Evolutionary conservation across 768 basidiomycete species (phyloP).

Genomic region (Pisolithus albus): DNA sequence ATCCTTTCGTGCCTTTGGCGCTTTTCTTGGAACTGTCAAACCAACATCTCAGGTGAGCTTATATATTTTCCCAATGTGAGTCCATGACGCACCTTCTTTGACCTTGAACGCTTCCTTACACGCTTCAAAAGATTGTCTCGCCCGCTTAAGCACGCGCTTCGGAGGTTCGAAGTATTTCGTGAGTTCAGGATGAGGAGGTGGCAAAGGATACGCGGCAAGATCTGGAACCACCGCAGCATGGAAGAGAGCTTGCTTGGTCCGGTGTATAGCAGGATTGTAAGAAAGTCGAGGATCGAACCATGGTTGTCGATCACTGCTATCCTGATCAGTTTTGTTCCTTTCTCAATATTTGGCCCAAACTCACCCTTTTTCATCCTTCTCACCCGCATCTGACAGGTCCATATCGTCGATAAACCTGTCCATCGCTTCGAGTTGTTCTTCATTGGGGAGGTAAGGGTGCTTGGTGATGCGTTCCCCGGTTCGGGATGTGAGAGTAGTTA

Average conservation of each 20-base stretch:
- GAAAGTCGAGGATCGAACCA: constrained; percentile 79
- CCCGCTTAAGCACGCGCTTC: constrained; percentile 53
- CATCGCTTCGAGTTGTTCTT: constrained; percentile 76
- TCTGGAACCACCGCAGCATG: constrained; percentile 78
- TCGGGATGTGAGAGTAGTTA: constrained; percentile 65
- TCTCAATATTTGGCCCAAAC: constrained; percentile 9
- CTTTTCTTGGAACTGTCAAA: constrained; percentile 55
- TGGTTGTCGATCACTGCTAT: constrained; percentile 46
- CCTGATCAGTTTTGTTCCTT: neutral
- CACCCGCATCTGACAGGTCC: constrained; percentile 76
- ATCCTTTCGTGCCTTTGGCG: constrained; percentile 50
- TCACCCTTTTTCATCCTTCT: constrained; percentile 71
- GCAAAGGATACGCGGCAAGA: constrained; percentile 64
- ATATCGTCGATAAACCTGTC: constrained; percentile 80
- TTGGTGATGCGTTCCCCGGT: constrained; percentile 65
- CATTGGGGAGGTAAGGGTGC: constrained; percentile 80
- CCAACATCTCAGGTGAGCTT: neutral
- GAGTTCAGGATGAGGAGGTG: constrained; percentile 81
- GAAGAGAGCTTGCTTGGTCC: constrained; percentile 89
- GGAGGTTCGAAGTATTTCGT: constrained; percentile 82
- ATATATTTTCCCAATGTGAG: neutral
- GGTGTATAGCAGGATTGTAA: constrained; percentile 86
- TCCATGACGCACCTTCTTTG: constrained; percentile 52
- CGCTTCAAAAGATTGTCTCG: constrained; percentile 47
- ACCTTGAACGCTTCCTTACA: constrained; percentile 68